These are phyloP conservation scores for Novymonas esmeraldas DNA, from an alignment of 208 protist species.

Conservation along the genomic window DNA sequence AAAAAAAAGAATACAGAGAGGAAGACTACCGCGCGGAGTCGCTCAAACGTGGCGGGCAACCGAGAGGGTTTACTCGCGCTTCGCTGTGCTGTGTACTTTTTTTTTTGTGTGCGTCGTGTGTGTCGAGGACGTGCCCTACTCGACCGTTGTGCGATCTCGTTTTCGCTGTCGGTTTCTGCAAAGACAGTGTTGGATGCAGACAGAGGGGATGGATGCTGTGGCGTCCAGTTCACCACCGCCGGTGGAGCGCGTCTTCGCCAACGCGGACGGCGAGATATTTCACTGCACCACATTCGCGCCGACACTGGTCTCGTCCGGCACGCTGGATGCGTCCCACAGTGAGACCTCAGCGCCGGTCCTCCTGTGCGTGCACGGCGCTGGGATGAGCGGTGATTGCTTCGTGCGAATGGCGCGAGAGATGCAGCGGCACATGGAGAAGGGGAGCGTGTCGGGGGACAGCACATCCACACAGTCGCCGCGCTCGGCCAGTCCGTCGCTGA, in stretches of 20 bases:
- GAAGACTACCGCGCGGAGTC: too few species aligned
- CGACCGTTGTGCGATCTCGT: background rate
- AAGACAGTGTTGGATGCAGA: background rate
- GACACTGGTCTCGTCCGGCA: background rate
- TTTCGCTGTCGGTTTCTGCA: background rate
- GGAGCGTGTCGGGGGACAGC: background rate
- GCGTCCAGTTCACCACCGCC: background rate
- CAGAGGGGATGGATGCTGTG: background rate
- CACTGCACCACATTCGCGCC: conserved; percentile 53
- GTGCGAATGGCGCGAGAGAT: conserved; percentile 52
- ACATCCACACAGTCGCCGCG: background rate
- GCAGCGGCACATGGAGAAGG: conserved; percentile 6
- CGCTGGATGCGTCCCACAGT: background rate
- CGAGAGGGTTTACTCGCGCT: background rate
- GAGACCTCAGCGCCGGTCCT: conserved; percentile 48
- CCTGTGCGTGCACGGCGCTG: conserved; percentile 91
- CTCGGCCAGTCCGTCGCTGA: background rate
- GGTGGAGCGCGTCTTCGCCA: conserved; percentile 39
- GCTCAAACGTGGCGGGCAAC: too few species aligned
- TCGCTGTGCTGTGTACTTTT: background rate
- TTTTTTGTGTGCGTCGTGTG: background rate
- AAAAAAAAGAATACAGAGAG: too few species aligned
- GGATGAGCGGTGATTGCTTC: conserved; percentile 83
- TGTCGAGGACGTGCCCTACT: background rate
- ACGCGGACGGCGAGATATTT: conserved; percentile 53